phyloP scores from a whole-genome alignment of 2,329 filamentous ascomycete species.

The Ceratocystis harringtonii region DNA sequence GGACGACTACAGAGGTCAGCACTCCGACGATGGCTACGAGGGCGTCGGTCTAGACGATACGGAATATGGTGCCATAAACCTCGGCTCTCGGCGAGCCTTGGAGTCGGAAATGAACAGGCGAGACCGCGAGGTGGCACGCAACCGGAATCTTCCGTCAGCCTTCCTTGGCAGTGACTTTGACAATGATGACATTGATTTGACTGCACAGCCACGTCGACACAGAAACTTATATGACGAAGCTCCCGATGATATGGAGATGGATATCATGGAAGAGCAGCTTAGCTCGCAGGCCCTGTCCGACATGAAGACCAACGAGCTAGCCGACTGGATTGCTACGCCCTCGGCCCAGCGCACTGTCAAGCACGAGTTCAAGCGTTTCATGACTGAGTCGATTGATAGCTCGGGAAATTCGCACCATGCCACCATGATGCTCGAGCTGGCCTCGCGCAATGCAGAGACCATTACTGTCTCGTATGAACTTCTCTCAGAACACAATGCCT shows the following conservation, averaged over 20 bases:
- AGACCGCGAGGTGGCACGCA: constrained; percentile 54
- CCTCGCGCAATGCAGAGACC: constrained; percentile 91
- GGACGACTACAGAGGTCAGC: constrained; percentile 52
- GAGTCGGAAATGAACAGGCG: constrained; percentile 59
- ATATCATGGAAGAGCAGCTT: constrained; percentile 92
- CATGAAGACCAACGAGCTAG: constrained; percentile 82
- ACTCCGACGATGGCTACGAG: constrained; percentile 49
- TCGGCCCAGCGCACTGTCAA: constrained; percentile 86
- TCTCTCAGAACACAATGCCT: constrained; percentile 77
- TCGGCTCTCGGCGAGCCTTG: constrained; percentile 51
- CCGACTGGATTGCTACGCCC: constrained; percentile 86
- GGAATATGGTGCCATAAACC: constrained; percentile 58
- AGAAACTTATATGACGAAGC: constrained; percentile 91
- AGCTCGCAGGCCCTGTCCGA: constrained; percentile 83
- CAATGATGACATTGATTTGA: constrained; percentile 70
- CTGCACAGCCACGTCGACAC: constrained; percentile 67
- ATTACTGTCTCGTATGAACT: constrained; percentile 94
- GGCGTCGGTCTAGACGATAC: constrained; percentile 56
- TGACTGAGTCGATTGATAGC: constrained; percentile 89
- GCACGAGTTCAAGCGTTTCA: constrained; percentile 91
- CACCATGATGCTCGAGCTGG: constrained; percentile 83
- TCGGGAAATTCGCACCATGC: constrained; percentile 87
- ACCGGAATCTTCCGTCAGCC: constrained; percentile 53
- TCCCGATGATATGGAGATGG: constrained; percentile 78
- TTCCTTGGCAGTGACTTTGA: constrained; percentile 73